phyloP scores from a whole-genome alignment of 805 yeast species.

The Lachancea sp. region DNA sequence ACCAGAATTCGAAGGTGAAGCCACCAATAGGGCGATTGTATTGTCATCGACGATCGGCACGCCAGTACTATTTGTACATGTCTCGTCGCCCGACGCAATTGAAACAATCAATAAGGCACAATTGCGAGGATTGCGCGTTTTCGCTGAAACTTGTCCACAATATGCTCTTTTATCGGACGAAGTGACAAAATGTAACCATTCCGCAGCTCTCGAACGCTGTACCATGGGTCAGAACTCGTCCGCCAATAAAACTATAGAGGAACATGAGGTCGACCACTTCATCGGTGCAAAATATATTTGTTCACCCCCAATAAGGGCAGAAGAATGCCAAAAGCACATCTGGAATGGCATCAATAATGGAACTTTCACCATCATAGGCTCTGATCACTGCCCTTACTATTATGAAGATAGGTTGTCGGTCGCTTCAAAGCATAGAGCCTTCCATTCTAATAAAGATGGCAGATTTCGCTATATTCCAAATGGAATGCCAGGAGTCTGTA shows the following conservation, averaged over 20 bases:
- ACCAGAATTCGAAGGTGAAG: conserved; percentile 42
- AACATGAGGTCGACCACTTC: conserved; percentile 31
- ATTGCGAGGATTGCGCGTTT: conserved; percentile 37
- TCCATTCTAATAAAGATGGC: conserved; percentile 33
- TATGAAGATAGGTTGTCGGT: conserved; percentile 33
- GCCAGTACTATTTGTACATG: conserved; percentile 43
- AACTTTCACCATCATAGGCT: conserved; percentile 41
- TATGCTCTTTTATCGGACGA: conserved; percentile 41
- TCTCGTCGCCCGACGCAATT: conserved; percentile 40
- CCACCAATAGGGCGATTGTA: conserved; percentile 42
- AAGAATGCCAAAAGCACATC: conserved; percentile 33
- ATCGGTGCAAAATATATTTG: conserved; percentile 46
- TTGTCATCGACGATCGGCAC: conserved; percentile 40
- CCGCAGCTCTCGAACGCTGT: conserved; percentile 6
- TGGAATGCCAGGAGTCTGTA: conserved; percentile 46
- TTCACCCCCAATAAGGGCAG: conserved; percentile 44
- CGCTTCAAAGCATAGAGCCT: conserved; percentile 39
- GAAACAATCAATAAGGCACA: conserved; percentile 40
- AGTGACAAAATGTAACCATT: conserved; percentile 25
- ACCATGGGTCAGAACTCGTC: neutral
- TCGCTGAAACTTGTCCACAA: conserved; percentile 48
- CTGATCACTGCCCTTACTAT: conserved; percentile 42
- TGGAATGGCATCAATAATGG: conserved; percentile 44
- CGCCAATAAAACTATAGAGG: neutral
- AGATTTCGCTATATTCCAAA: conserved; percentile 42